Evolutionary conservation across 192 early-diverging fungal species (phyloP).

Genomic region (Entomortierella parvispora): DNA sequence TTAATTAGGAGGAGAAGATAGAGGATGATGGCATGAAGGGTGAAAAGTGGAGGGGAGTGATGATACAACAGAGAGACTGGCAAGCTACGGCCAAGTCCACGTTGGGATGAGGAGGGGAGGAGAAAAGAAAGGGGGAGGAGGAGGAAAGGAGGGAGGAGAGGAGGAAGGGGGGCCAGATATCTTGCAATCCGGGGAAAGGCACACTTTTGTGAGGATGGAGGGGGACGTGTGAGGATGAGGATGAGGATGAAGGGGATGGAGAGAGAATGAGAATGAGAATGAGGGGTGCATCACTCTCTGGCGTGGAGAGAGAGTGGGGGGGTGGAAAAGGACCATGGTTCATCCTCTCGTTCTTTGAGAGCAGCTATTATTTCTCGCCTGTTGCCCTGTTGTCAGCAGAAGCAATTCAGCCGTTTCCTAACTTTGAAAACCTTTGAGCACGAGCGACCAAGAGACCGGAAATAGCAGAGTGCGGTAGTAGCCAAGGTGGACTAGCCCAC

Average conservation of each 20-base stretch:
- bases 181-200: conserved; percentile 49
- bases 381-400: too few relatives aligned
- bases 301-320: neutral
- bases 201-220: neutral
- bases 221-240: neutral
- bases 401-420: too few relatives aligned
- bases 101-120: neutral
- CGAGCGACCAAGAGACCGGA: too few relatives aligned
- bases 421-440: too few relatives aligned
- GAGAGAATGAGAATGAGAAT: neutral
- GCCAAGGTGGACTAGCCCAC: too few relatives aligned
- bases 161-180: conserved; percentile 26
- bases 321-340: neutral
- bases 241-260: neutral
- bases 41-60: neutral
- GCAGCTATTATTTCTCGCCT: neutral
- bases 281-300: neutral
- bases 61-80: too few relatives aligned
- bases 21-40: neutral
- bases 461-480: too few relatives aligned
- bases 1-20: too few relatives aligned
- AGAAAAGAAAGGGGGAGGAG: neutral
- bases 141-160: neutral
- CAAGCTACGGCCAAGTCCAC: neutral
- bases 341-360: neutral